Conservation (phyloP, 2,329 filamentous ascomycete species). For the Clarireedia hainanense region DNA sequence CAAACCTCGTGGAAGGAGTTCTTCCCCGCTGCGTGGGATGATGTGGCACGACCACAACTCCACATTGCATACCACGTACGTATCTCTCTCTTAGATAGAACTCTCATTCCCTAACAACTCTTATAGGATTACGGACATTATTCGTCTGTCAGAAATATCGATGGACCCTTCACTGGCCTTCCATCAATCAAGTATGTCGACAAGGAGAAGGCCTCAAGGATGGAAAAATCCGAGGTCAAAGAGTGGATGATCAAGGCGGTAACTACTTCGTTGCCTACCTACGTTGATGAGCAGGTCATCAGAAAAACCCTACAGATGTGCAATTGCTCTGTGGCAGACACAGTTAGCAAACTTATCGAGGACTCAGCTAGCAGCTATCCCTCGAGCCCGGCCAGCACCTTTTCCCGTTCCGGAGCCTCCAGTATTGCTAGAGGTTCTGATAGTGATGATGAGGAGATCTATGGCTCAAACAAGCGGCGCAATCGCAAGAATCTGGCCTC, state of each 20-base stretch:
- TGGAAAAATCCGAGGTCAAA: constrained; percentile 34
- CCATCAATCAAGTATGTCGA: constrained; percentile 38
- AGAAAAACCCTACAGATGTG: constrained; percentile 46
- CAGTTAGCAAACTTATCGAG: constrained; percentile 38
- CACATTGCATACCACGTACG: not conserved
- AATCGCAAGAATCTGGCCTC: constrained; percentile 6
- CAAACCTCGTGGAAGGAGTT: constrained; percentile 33
- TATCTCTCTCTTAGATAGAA: not conserved
- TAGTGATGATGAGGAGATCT: constrained; percentile 38
- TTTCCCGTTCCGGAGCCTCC: constrained; percentile 35
- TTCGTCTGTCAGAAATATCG: constrained; percentile 50
- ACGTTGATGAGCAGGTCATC: constrained; percentile 43
- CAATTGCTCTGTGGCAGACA: constrained; percentile 48
- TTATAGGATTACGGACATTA: constrained; percentile 41
- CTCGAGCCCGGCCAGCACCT: constrained; percentile 16
- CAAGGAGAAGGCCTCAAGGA: constrained; percentile 31
- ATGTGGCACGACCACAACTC: not conserved
- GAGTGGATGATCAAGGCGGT: constrained; percentile 48
- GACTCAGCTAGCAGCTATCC: constrained; percentile 35
- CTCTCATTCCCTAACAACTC: not conserved
- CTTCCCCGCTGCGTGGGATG: not conserved
- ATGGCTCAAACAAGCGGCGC: constrained; percentile 43
- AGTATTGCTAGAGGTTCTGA: constrained; percentile 44
- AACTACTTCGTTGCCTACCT: constrained; percentile 25
- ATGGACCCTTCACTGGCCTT: constrained; percentile 49